Percentiles rank a stretch among this genome's conserved stretches.
These are phyloP conservation scores for Fraxinus angustifolia DNA, from an alignment of 305 asterid genomes.

Conservation along the genomic window DNA sequence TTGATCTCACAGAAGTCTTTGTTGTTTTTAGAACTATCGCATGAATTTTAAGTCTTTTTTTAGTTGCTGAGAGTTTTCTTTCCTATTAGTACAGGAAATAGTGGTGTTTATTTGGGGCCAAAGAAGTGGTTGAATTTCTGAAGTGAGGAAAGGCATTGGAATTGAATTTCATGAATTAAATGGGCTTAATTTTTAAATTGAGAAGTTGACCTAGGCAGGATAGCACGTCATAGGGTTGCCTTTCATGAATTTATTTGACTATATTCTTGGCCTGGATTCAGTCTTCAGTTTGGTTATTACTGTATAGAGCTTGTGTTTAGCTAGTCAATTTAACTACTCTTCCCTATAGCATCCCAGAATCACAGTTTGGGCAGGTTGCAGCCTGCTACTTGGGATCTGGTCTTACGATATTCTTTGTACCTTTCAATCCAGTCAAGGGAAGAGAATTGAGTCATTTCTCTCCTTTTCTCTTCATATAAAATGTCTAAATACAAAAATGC, in stretches of 20 bases:
- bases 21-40: neutral
- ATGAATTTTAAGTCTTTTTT: neutral
- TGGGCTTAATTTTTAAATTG: slow-evolving; percentile 1
- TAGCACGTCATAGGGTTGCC: neutral
- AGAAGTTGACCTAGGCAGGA: slow-evolving; percentile 2
- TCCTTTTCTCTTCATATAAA: neutral
- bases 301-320: neutral
- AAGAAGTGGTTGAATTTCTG: slow-evolving; percentile 3
- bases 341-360: neutral
- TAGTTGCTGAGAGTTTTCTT: neutral
- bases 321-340: neutral
- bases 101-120: neutral
- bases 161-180: neutral
- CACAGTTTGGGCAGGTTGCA: neutral
- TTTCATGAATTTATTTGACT: neutral
- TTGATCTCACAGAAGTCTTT: neutral
- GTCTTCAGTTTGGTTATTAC: neutral
- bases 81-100: neutral
- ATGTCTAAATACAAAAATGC: neutral
- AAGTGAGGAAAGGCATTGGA: neutral
- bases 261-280: neutral
- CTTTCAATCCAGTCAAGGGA: neutral
- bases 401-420: neutral
- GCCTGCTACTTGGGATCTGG: slow-evolving; percentile 13
- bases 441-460: neutral